Evolutionary conservation across 2,329 filamentous ascomycete species (phyloP), one percentile per base, ranked within the genome.

Genomic region (Fusarium sp.): DNA sequence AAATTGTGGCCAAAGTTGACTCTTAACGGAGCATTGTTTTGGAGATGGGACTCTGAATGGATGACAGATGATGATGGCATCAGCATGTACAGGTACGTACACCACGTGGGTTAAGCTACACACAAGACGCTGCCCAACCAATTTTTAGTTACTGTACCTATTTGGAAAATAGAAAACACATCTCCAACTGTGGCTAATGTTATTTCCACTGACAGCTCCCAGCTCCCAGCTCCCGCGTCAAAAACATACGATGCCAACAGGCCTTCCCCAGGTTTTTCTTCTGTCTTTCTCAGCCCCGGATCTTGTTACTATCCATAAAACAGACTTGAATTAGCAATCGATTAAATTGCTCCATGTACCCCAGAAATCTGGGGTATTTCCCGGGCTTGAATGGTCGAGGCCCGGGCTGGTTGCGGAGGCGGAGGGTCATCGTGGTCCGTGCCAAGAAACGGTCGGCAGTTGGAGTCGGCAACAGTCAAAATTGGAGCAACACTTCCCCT

Each of bases 371-470:
- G 62, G 62, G 66, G 58, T 68, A 46, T 39, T 57, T 46, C 26
- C 26, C 13, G 36, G 36, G 24, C 43, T 31, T 67, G 44, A 56
- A 67, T 51, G 57, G 62, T 60, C 36, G 53, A 36, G 39, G 33
- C 31, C n/a, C 40, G 36, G 22, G 28, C 36, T 34, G 33, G n/a
- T 26, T 65, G 62, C 39, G 49, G 66, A 62, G 53, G 28, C 62
- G 52, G 58, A 34, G 57, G 57, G 57, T 54, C 52, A 26, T 47
- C 26, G 22, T 70, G 67, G 67, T 52, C 63, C 58, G 70, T 73
- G 70, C 71, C 70, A 70, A 66, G 68, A 36, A 56, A 31, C 24
- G 24, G 26, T 74, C 72, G 72, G 72, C 72, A 74, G 56, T 74
- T 74, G 59, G 45, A 66, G 70, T 74, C 72, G 72, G 72, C 72